A percentile compares a stretch with the other conserved stretches of the same genome.
phyloP scores from a whole-genome alignment of 179 eudicot species.

The Corrigiola litoralis region DNA sequence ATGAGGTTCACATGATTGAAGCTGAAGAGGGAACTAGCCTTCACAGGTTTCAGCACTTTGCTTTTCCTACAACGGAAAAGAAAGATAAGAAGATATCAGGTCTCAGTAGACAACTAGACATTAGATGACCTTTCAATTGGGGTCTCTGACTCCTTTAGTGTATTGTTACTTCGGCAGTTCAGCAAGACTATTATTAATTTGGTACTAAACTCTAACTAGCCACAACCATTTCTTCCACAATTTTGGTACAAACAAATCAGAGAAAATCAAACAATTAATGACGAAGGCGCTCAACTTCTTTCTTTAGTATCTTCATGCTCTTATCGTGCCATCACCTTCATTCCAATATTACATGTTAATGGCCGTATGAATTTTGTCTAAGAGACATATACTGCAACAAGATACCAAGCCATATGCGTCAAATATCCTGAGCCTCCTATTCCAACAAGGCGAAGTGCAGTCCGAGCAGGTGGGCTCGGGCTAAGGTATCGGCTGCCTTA shows the following conservation, averaged over 20 bases:
- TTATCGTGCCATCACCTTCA: slow-evolving; percentile 5
- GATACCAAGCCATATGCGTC: slow-evolving; percentile 49
- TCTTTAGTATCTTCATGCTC: slow-evolving; percentile 9
- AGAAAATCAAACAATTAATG: too few relatives aligned
- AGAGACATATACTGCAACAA: slow-evolving; percentile 66
- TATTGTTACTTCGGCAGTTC: too few relatives aligned
- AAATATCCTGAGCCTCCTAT: slow-evolving; percentile 45
- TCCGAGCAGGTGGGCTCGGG: slow-evolving; percentile 65
- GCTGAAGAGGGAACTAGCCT: slow-evolving; percentile 8
- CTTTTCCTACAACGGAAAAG: slow-evolving; percentile 4
- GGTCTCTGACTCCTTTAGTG: too few relatives aligned
- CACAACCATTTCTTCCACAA: too few relatives aligned
- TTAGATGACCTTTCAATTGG: too few relatives aligned
- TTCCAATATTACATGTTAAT: neutral
- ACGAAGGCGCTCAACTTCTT: neutral
- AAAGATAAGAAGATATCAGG: too few relatives aligned
- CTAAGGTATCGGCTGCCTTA: slow-evolving; percentile 59
- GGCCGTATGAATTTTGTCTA: slow-evolving; percentile 28
- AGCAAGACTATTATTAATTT: too few relatives aligned
- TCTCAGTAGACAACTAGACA: too few relatives aligned
- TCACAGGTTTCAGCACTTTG: slow-evolving; percentile 35
- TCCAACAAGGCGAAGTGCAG: slow-evolving; percentile 44
- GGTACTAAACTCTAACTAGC: too few relatives aligned
- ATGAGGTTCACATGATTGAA: slow-evolving; percentile 33
- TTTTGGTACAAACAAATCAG: too few relatives aligned